Conservation (phyloP, 2,329 filamentous ascomycete species). For the Aspergillus versicolor region DNA sequence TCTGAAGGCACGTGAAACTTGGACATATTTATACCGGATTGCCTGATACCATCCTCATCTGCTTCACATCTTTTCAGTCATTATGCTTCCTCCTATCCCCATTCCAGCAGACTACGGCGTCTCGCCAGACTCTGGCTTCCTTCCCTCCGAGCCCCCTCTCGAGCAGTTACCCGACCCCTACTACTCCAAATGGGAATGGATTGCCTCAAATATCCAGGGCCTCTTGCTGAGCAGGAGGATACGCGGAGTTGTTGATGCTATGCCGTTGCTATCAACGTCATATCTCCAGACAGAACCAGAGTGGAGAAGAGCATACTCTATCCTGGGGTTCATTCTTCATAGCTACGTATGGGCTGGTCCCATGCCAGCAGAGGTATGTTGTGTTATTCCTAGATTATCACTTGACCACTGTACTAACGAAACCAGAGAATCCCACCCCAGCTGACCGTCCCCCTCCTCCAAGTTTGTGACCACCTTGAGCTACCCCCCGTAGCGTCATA, state of each 20-base stretch:
- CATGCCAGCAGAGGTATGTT: conserved; percentile 65
- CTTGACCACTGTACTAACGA: conserved; percentile 1
- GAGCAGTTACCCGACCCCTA: conserved; percentile 81
- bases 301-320: conserved; percentile 83
- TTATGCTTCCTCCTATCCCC: conserved; percentile 49
- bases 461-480: conserved; percentile 75
- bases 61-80: neutral
- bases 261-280: conserved; percentile 80
- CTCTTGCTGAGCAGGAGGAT: conserved; percentile 83
- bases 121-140: conserved; percentile 70
- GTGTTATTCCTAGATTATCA: neutral
- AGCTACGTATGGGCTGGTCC: conserved; percentile 88
- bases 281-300: conserved; percentile 80
- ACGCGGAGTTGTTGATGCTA: conserved; percentile 71
- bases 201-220: conserved; percentile 80
- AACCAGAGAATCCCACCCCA: conserved; percentile 67
- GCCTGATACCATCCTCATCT: neutral
- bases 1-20: neutral
- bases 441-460: conserved; percentile 78
- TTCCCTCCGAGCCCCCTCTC: conserved; percentile 77
- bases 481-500: conserved; percentile 93
- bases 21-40: neutral
- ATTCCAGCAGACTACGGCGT: conserved; percentile 71
- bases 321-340: conserved; percentile 78
- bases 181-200: conserved; percentile 91